A percentile compares a stretch with the other conserved stretches of the same genome.
These are phyloP conservation scores for Mycosphaerelloides madeirae DNA, from an alignment of 2,329 filamentous ascomycete genomes.

Conservation along the genomic window DNA sequence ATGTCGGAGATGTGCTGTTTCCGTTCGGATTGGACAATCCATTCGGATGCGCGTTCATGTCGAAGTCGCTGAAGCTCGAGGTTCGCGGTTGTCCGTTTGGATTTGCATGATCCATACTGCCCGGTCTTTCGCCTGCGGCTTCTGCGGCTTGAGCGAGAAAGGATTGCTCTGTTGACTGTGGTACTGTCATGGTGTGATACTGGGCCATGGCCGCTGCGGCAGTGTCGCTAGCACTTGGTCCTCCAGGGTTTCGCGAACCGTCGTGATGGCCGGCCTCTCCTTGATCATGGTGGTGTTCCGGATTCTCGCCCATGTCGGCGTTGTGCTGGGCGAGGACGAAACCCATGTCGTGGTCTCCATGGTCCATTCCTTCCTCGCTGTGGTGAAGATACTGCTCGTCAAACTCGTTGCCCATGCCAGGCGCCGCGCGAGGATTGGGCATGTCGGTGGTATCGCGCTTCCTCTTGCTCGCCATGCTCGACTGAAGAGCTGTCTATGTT, in stretches of 20 bases:
- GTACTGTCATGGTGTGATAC: constrained; percentile 54
- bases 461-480: constrained; percentile 37
- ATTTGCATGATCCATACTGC: constrained; percentile 18
- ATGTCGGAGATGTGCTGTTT: constrained; percentile 25
- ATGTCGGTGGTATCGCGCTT: constrained; percentile 45
- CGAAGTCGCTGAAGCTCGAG: constrained; percentile 22
- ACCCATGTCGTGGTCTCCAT: constrained; percentile 40
- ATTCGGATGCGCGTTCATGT: constrained; percentile 7
- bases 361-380: constrained; percentile 31
- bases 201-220: constrained; percentile 53
- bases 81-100: constrained; percentile 15
- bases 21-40: constrained; percentile 7
- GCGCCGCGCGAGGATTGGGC: constrained; percentile 35
- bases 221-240: constrained; percentile 51
- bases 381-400: constrained; percentile 32
- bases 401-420: constrained; percentile 27
- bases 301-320: constrained; percentile 13
- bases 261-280: constrained; percentile 17
- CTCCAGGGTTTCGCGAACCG: constrained; percentile 30
- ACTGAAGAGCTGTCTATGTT: background rate
- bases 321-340: constrained; percentile 35
- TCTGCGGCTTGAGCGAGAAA: constrained; percentile 32
- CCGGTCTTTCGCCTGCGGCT: constrained; percentile 16
- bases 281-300: constrained; percentile 8
- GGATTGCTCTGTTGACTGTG: constrained; percentile 51